Evolutionary conservation across 2,329 filamentous ascomycete genomes (phyloP), one percentile per base, ranked within the genome.

Genomic region (Hypoxylon sp.): DNA sequence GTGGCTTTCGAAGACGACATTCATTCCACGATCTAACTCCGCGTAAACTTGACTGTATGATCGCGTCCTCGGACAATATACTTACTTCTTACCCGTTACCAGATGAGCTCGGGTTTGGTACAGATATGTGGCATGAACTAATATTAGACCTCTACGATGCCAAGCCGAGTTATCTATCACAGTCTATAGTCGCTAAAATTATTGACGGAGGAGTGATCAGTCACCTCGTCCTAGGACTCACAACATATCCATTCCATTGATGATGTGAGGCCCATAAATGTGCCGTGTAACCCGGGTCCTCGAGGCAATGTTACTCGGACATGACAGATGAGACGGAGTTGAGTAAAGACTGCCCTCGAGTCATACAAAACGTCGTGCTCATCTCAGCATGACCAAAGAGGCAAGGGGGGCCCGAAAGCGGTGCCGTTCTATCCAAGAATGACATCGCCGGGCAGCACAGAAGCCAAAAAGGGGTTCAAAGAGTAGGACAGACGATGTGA

Each of bases 281-380:
- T 35, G 60, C 32, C 44, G 69, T 69, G 66, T 66, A 65, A 62
- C 69, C 10, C 31, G 19, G 17, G 48, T 54, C 53, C 50, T 67
- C 65, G 62, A 70, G 62, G 67, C 57, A 63, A 64, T 67, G 65
- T 62, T 62, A 63, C 56, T 67, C 65, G 61, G 63, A 72, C 65
- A 65, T 73, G 71, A 66, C 61, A 64, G 64, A 59, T 70, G 65
- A 65, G 59, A 67, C 60, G 53, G 35, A 39, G 32, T 62, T 69
- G 57, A 69, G 65, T 58, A 60, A 50, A 69, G 47, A 57, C 65
- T 62, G 65, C 57, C 57, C 52, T 65, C 55, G 10, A 59, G 65
- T 67, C 44, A 48, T 66, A 73, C 71, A 51, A 65, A 42, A 65
- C 64, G 65, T 27, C 32, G 67, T 72, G 65, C 51, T 68, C 69